Evolutionary conservation across 345 rosid species (phyloP), one percentile per base, ranked within the genome.

Genomic region (Populus ilicifolia): DNA sequence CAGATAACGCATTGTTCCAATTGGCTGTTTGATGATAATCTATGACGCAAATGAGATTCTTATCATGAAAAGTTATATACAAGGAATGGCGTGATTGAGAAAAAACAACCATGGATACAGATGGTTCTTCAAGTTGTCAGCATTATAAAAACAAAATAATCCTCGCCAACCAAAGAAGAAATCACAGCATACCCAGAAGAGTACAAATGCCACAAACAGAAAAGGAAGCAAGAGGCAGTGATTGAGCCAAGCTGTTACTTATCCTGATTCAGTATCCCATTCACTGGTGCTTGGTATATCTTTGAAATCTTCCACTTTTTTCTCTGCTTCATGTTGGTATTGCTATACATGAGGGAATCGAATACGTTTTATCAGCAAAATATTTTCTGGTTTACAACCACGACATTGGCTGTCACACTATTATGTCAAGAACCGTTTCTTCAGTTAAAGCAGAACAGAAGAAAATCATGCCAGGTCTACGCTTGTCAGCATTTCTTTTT

Each of bases 21-120:
- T 90, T 68, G 98, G 96, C 83, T 93, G 92, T 67, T 77, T 75
- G 82, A 95, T 86, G 75, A 84, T 81, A 56, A 89, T 89, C 98
- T 95, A 76, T 44, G 44, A 75, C 48, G 82, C 74, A 69, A 62
- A 72, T 8, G 41, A 61, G 6, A 52, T 23, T 43, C 35, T 41
- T 11, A 10, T 75, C 38, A 17, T 20, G 50, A 44, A 44, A 62
- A 30, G 20, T 27, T 72, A 48, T 70, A 33, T 44, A 44, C 23
- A n/a, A 72, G 50, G 52, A 68, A 65, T 30, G 56, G 35, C 8
- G 33, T 33, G 71, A 71, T 29, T 43, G 21, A 71, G 35, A 68
- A 9, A 27, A 43, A 54, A 54, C 38, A 73, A 63, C 27, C 65
- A 65, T 36, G 39, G 38, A 78, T 6, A 48, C 62, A 46, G 50